phyloP scores from a whole-genome alignment of 73 alveolate genomes.

The Uronychia setigera region DNA sequence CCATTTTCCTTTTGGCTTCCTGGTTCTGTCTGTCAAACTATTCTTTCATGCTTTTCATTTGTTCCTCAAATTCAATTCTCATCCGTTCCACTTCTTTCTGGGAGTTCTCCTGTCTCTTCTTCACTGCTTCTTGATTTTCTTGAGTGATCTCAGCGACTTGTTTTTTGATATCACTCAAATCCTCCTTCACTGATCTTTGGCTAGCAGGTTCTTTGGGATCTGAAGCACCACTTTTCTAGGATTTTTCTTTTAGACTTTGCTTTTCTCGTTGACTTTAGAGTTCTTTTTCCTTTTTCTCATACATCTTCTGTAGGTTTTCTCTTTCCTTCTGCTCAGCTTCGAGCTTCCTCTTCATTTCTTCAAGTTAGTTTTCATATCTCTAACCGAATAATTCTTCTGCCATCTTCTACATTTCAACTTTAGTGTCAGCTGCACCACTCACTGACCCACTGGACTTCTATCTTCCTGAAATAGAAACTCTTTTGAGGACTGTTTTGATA shows the following conservation, averaged over 20 bases:
- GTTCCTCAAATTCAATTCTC: constrained; percentile 8
- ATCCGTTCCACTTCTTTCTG: constrained; percentile 1
- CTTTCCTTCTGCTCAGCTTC: constrained; percentile 20
- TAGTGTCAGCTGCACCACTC: neutral
- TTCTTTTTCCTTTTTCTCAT: constrained; percentile 11
- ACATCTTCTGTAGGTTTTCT: constrained; percentile 13
- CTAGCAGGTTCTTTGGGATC: neutral
- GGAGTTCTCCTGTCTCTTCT: neutral
- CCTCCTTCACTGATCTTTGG: neutral
- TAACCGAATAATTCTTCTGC: neutral
- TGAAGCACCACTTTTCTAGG: neutral
- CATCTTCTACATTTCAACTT: neutral
- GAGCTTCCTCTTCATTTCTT: neutral
- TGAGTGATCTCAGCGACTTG: constrained; percentile 3
- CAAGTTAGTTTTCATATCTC: neutral
- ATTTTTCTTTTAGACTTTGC: neutral
- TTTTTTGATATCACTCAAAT: constrained; percentile 5
- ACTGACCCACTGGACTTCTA: too few species aligned
- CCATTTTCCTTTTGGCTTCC: constrained; percentile 10
- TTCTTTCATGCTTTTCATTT: constrained; percentile 13
- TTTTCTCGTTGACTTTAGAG: constrained; percentile 12
- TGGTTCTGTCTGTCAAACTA: constrained; percentile 1
- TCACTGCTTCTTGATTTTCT: constrained; percentile 4
- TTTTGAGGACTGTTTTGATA: too few species aligned
- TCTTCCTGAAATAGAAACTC: too few species aligned